A percentile compares a stretch with the other conserved stretches of the same genome.
phyloP scores from a whole-genome alignment of 2,329 filamentous ascomycete species.

The Cladosporium cucumerinum region DNA sequence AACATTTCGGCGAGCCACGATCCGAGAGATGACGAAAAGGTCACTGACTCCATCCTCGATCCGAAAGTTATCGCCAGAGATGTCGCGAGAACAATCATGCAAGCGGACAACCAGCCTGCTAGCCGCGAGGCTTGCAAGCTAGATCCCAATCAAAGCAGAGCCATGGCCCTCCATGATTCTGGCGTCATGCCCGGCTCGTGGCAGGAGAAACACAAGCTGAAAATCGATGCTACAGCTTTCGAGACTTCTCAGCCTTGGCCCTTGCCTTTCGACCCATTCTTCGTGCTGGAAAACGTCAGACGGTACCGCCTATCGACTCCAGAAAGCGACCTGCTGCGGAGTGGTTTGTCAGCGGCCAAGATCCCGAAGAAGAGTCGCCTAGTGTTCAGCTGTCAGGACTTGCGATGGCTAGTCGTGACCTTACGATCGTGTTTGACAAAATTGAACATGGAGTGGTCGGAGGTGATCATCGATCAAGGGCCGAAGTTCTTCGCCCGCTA shows the following conservation, averaged over 20 bases:
- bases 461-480: neutral
- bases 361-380: conserved; percentile 12
- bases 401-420: conserved; percentile 19
- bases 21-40: neutral
- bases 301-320: conserved; percentile 19
- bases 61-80: conserved; percentile 13
- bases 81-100: conserved; percentile 12
- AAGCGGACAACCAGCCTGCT: neutral
- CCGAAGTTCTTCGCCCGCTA: conserved; percentile 12
- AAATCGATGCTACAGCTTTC: conserved; percentile 18
- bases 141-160: conserved; percentile 13
- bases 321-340: conserved; percentile 19
- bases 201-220: conserved; percentile 2
- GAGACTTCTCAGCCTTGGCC: conserved; percentile 20
- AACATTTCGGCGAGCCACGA: conserved; percentile 8
- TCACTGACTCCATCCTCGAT: conserved; percentile 16
- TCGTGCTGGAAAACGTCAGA: conserved; percentile 23
- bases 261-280: conserved; percentile 26
- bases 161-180: conserved; percentile 9
- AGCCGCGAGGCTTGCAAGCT: neutral
- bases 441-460: neutral
- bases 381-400: conserved; percentile 17
- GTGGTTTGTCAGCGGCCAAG: conserved; percentile 14
- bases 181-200: neutral
- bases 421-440: conserved; percentile 17